Base-by-base conservation (phyloP, 1,284 basidiomycete genomes). In the Rhizopogon hawkerae region DNA sequence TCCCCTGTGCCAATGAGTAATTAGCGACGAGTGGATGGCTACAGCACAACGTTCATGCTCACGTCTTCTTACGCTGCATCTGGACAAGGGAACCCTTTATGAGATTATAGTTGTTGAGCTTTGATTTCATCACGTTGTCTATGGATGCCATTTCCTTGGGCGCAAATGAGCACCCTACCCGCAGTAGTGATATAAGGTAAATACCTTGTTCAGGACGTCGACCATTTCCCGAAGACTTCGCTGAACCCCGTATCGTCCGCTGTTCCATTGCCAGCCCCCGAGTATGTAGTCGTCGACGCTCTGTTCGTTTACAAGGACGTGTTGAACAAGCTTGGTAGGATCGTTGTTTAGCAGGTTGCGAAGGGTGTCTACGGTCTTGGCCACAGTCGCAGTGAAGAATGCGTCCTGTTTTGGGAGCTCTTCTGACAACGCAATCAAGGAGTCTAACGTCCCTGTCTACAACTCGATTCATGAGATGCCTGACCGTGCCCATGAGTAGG, bases 21-120 rank as follows among this genome's bases (percentile, higher is more conserved):
- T 38, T 29, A 41, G 53, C 9, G 41, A 7, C 6, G 16, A 7
- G 11, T 18, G 14, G 26, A 41, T 4, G 36, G 18, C 39, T 50
- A 46, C 48, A 35, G 41, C 16, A 33, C 21, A 43, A 14, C 4
- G 13, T 21, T n/a, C 36, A 51, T 38, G 70, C 84, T 58, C 63
- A 94, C 91, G 81, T 83, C 75, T 91, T 90, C 79, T 93, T 97
- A 56, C 95, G 83, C 65, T 97, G 92, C 74, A 98, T 83, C 62
- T 92, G 87, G n/a, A 85, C 83, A 51, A 98, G 73, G 39, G 89
- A 85, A 0, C 94, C 92, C 69, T 98, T 99, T 47, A 93, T 89
- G 16, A 95, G 73, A 62, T 94, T 95, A 70, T 99, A 99, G 60
- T 83, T 85, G 60, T 85, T 89, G 31, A 94, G 71, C 69, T 97